Evolutionary conservation across 345 rosid genomes (phyloP), one percentile per base, ranked within the genome.

Genomic region (Eucalyptus cloeziana): DNA sequence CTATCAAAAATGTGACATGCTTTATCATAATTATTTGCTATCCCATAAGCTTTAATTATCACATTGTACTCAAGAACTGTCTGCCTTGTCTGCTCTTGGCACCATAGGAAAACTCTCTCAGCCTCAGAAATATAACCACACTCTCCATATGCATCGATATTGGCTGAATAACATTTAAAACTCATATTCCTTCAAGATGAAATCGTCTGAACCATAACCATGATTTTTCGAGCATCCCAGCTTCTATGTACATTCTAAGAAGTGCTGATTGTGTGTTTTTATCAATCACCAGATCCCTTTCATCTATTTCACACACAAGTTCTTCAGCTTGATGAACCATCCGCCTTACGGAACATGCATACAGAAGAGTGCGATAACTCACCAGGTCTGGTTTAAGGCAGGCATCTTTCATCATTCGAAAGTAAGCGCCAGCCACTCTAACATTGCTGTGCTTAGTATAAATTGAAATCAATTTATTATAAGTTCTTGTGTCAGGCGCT

Each of bases 41-140:
- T 94, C 71, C 98, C 98, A 88, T 98, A 98, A 9, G 97, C 98
- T 95, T 97, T 98, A 69, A 97, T 93, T 97, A 94, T 97, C 91
- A 95, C 98, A 90, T 98, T 98, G 90, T 92, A 94, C 93, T 91
- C 96, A 51, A 94, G 92, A 87, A 96, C 96, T 50, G 94, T 94
- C 52, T 94, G 93, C 89, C 90, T 93, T 86, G 91, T 94, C 86
- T 62, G 89, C 91, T 94, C 95, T 91, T 90, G 93, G 90, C 97
- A 94, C 90, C 96, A 95, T 37, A 87, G 52, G 76, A 95, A 96
- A 87, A 93, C 95, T 80, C 89, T 94, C 88, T 96, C 97, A 6
- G 97, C 98, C 89, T 95, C 97, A 40, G 87, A 56, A 88, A 91
- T 87, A 91, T 93, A 92, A 31, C 98, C 95, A 85, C 95, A 92